These are phyloP conservation scores for Fagopyrum homotropicum DNA, from an alignment of 148 eudicot species.

Conservation along the genomic window DNA sequence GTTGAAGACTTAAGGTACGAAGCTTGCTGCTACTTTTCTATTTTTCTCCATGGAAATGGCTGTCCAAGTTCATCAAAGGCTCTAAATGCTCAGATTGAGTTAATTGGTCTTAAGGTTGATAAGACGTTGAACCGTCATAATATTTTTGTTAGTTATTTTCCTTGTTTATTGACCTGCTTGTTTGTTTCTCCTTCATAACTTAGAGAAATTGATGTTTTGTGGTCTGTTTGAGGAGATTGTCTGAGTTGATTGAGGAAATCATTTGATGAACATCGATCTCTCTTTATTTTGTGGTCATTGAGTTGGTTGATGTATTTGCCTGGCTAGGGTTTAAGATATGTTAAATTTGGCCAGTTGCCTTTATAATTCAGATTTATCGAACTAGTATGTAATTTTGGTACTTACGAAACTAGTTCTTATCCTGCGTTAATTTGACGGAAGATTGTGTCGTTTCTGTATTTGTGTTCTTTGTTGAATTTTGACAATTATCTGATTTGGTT, in stretches of 20 bases:
- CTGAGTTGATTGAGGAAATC: neutral
- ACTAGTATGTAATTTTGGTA: neutral
- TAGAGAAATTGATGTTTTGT: neutral
- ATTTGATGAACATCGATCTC: neutral
- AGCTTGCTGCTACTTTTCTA: neutral
- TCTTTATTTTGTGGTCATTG: neutral
- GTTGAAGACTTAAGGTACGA: neutral
- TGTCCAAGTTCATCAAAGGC: neutral
- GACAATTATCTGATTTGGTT: neutral
- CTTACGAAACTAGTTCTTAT: neutral
- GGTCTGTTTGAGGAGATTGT: neutral
- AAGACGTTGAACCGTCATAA: neutral
- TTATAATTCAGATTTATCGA: neutral
- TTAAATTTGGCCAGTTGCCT: neutral
- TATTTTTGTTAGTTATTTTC: neutral
- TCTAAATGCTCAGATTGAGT: neutral
- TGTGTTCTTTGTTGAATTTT: neutral
- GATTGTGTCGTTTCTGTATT: neutral
- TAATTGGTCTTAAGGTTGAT: neutral
- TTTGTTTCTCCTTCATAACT: neutral
- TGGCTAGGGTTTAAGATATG: neutral
- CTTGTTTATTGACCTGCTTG: conserved; percentile 5
- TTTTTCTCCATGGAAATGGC: neutral
- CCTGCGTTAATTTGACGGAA: conserved; percentile 1
- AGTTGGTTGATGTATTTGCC: neutral